Base-by-base conservation (phyloP, 352 stramenopile genomes). In the Phytophthora litchii region DNA sequence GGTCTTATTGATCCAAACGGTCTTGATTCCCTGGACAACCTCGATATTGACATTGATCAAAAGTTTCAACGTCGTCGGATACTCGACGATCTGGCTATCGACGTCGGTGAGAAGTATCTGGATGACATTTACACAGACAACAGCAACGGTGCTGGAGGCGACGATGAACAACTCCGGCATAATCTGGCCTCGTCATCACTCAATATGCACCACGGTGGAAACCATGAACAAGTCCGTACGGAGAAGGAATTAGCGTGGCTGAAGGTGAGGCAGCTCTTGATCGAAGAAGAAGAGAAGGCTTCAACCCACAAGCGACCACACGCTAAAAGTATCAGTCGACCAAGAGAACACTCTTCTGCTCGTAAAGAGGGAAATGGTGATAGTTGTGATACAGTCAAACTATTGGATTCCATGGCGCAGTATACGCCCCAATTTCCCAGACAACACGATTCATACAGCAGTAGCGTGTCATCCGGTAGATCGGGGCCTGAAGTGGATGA, bases 71-170 rank as follows among this genome's bases (percentile, higher is more conserved):
- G 60, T 35, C 19, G 43, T 73, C 41, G 64, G 64, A 38, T 86
- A 7, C 74, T 86, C 20, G 78, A 88, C 51, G 81, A 81, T 21
- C 54, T 88, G 4, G 76, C 78, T 0, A 80, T 58, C 25, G 78
- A 88, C 40, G 49, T 83, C 16, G 72, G 69, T 19, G 78, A 88
- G 40, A 63, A 71, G 17, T 88, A 88, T 45, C 47, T 88, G 3
- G 72, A 88, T 31, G 69, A 72, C 31, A 70, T 88, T 19, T 88
- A 88, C 60, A 64, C 72, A 40, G 78, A 86, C 3, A 72, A 86
- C 14, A 58, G 70, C 27, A 65, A 29, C 35, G 36, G 36, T 19
- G 31, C 23, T 27, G 23, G 23, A 27, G 23, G 3, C 23, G 23
- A 27, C 3, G 23, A 5, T 27, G 23, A 27, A 3, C 23, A 27